Evolutionary conservation across 331 rosid genomes (phyloP).

Genomic region (Arachis monticola): DNA sequence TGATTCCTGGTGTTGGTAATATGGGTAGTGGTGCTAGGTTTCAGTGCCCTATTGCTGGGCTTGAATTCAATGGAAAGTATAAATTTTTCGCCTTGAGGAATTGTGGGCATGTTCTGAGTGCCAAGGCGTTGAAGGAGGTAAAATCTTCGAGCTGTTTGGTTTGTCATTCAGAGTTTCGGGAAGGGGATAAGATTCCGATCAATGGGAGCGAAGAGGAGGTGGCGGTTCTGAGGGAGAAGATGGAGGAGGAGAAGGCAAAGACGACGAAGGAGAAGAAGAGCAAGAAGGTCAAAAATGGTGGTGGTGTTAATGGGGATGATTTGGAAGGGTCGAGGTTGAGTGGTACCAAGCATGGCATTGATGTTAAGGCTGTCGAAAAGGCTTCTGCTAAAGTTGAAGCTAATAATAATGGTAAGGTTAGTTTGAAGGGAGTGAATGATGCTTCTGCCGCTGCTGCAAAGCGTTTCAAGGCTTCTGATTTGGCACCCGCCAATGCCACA

Average conservation of each 20-base stretch:
- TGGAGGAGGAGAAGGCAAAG: conserved; percentile 73
- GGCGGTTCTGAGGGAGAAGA: conserved; percentile 69
- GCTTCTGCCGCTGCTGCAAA: conserved; percentile 51
- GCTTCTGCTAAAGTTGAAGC: conserved; percentile 56
- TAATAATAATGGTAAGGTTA: conserved; percentile 46
- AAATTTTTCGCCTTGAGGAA: conserved; percentile 72
- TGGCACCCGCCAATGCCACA: conserved; percentile 75
- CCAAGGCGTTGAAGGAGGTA: conserved; percentile 87
- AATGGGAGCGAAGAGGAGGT: conserved; percentile 93
- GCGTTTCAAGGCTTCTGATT: conserved; percentile 81
- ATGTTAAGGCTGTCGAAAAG: conserved; percentile 61
- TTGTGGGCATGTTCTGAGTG: conserved; percentile 95
- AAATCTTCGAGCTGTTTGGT: conserved; percentile 73
- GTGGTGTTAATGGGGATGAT: conserved; percentile 31
- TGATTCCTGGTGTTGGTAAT: conserved; percentile 52
- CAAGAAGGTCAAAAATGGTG: conserved; percentile 52
- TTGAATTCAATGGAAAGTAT: conserved; percentile 86
- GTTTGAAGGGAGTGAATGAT: conserved; percentile 51
- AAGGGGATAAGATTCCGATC: conserved; percentile 68
- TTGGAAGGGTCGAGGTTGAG: conserved; percentile 56
- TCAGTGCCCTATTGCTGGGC: conserved; percentile 84
- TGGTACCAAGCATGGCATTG: conserved; percentile 77
- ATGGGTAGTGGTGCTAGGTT: conserved; percentile 47
- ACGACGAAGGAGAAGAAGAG: conserved; percentile 53
- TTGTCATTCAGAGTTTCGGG: conserved; percentile 65